phyloP scores from a whole-genome alignment of 768 basidiomycete species.

The Pisolithus microcarpus region DNA sequence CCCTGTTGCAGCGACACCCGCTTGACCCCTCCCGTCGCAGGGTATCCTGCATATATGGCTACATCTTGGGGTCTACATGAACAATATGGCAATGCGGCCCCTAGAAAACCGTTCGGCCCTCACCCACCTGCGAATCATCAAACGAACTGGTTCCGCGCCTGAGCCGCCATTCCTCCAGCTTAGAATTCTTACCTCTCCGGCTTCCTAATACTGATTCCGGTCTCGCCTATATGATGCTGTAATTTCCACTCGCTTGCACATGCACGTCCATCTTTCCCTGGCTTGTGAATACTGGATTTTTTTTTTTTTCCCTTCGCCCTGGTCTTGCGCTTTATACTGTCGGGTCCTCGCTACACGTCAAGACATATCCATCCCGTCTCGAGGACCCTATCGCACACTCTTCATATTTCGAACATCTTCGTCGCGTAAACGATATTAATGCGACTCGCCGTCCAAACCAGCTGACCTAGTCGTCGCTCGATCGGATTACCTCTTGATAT shows the following conservation, averaged over 20 bases:
- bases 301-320: constrained; percentile 15
- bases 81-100: constrained; percentile 34
- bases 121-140: constrained; percentile 39
- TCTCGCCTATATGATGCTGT: constrained; percentile 28
- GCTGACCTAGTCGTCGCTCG: constrained; percentile 18
- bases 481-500: constrained; percentile 23
- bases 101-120: constrained; percentile 38
- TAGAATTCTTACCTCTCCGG: constrained; percentile 21
- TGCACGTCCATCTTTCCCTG: constrained; percentile 27
- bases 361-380: constrained; percentile 66
- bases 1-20: constrained; percentile 42
- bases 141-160: constrained; percentile 45
- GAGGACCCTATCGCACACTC: constrained; percentile 33
- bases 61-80: constrained; percentile 38
- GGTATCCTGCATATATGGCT: constrained; percentile 30
- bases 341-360: constrained; percentile 24
- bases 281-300: constrained; percentile 32
- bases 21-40: constrained; percentile 37
- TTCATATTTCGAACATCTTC: constrained; percentile 23
- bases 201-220: constrained; percentile 28
- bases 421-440: constrained; percentile 27
- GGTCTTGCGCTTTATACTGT: constrained; percentile 17
- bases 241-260: constrained; percentile 35
- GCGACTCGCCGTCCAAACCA: constrained; percentile 14
- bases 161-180: constrained; percentile 19